phyloP scores from a whole-genome alignment of 352 stramenopile species.

The Globisporangium cederbergense region DNA sequence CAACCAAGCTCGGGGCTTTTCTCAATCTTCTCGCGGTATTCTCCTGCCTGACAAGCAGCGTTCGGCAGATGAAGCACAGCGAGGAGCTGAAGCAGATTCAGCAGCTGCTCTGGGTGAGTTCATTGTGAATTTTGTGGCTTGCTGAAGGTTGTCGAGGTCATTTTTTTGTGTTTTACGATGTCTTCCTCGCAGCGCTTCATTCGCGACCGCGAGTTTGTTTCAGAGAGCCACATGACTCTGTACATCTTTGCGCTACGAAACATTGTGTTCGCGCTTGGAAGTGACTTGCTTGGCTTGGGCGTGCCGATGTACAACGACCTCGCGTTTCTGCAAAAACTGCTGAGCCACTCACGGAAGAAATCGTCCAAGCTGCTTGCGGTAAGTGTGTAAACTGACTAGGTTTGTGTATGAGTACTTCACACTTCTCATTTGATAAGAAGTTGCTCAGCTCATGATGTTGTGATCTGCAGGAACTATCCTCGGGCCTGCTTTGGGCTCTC shows the following conservation, averaged over 20 bases:
- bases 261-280: conserved; percentile 13
- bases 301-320: conserved; percentile 14
- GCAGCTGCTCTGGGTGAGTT: conserved; percentile 11
- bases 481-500: conserved; percentile 20
- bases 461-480: conserved; percentile 14
- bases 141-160: neutral
- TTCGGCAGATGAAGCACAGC: conserved; percentile 12
- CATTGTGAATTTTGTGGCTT: neutral
- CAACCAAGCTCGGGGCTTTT: conserved; percentile 10
- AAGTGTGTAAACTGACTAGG: neutral
- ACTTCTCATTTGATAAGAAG: neutral
- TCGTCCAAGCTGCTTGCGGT: conserved; percentile 10
- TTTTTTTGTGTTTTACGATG: neutral
- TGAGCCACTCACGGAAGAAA: conserved; percentile 13
- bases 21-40: conserved; percentile 17
- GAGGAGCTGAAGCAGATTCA: conserved; percentile 19
- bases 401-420: neutral
- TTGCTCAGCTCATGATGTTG: neutral
- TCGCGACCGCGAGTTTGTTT: conserved; percentile 18
- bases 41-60: conserved; percentile 1
- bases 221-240: conserved; percentile 14
- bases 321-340: conserved; percentile 16
- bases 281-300: neutral
- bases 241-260: conserved; percentile 18
- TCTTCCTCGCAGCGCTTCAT: conserved; percentile 14